Evolutionary conservation across 441 rosid genomes (phyloP).

Genomic region (Codiaeum variegatum): DNA sequence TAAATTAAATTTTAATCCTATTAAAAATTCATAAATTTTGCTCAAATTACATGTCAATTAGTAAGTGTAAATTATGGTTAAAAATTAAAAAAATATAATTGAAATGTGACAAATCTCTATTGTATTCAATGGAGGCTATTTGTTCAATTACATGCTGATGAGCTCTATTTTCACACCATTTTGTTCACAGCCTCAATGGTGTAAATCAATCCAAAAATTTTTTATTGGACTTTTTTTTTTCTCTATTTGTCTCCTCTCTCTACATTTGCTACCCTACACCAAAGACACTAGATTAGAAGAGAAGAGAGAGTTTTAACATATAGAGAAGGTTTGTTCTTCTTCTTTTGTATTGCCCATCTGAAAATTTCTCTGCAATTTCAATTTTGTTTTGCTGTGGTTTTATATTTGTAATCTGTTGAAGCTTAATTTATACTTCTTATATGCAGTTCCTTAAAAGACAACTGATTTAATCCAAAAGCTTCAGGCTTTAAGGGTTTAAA

Average conservation of each 20-base stretch:
- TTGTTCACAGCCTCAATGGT: conserved; percentile 16
- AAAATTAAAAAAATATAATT: too few relatives aligned
- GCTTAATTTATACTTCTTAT: conserved; percentile 28
- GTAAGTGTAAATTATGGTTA: too few relatives aligned
- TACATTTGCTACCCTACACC: conserved; percentile 17
- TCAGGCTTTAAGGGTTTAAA: conserved; percentile 37
- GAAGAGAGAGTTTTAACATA: conserved; percentile 15
- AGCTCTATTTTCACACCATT: conserved; percentile 17
- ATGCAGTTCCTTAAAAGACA: conserved; percentile 27
- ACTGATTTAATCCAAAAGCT: conserved; percentile 24
- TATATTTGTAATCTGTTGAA: conserved; percentile 2
- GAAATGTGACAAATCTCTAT: neutral
- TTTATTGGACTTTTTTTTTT: neutral
- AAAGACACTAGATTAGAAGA: neutral
- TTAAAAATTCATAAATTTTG: too few relatives aligned
- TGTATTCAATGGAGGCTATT: conserved; percentile 18
- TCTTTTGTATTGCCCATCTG: conserved; percentile 21
- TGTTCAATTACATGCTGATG: neutral
- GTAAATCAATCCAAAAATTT: conserved; percentile 15
- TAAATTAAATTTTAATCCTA: too few relatives aligned
- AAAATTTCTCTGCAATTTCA: conserved; percentile 30
- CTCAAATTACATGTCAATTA: too few relatives aligned
- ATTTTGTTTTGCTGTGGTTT: neutral
- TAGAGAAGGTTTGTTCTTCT: conserved; percentile 39
- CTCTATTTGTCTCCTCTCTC: neutral